These are phyloP conservation scores for Wickerhamomyces sp. DNA, from an alignment of 1,139 yeast species.

Conservation along the genomic window DNA sequence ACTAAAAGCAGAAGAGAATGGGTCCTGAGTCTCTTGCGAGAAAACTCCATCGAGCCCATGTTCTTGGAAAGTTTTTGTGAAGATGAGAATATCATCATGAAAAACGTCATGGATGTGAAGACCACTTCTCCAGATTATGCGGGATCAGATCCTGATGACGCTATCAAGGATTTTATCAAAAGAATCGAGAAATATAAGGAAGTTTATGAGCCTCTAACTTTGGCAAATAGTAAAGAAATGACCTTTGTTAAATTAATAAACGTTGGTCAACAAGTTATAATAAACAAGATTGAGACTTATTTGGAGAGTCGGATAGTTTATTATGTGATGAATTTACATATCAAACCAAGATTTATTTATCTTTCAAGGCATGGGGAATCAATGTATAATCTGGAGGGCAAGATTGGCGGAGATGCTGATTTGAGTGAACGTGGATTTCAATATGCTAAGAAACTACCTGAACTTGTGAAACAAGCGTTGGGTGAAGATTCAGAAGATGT, in stretches of 20 bases:
- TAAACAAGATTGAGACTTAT: constrained; percentile 83
- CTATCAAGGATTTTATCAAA: constrained; percentile 64
- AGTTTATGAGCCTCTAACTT: constrained; percentile 69
- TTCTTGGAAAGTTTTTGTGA: constrained; percentile 91
- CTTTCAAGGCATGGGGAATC: constrained; percentile 95
- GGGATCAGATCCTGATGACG: constrained; percentile 67
- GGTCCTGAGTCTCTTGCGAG: constrained; percentile 60
- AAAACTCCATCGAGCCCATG: constrained; percentile 76
- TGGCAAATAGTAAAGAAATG: constrained; percentile 51
- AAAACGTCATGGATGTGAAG: constrained; percentile 81
- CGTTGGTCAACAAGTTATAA: constrained; percentile 81
- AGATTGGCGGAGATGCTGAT: constrained; percentile 93
- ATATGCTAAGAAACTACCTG: constrained; percentile 82
- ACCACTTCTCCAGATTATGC: constrained; percentile 83
- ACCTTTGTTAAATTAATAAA: constrained; percentile 86
- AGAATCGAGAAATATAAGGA: constrained; percentile 72
- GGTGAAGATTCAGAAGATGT: constrained; percentile 74
- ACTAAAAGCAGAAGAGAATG: constrained; percentile 66
- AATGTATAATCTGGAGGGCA: constrained; percentile 85
- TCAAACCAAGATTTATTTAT: constrained; percentile 89
- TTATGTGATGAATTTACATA: constrained; percentile 92
- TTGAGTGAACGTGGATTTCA: constrained; percentile 81
- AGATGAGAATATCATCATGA: constrained; percentile 70
- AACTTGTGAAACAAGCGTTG: constrained; percentile 65
- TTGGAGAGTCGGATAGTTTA: constrained; percentile 91